Evolutionary conservation across 148 eudicot species (phyloP).

Genomic region (Camellia lanceoleosa): DNA sequence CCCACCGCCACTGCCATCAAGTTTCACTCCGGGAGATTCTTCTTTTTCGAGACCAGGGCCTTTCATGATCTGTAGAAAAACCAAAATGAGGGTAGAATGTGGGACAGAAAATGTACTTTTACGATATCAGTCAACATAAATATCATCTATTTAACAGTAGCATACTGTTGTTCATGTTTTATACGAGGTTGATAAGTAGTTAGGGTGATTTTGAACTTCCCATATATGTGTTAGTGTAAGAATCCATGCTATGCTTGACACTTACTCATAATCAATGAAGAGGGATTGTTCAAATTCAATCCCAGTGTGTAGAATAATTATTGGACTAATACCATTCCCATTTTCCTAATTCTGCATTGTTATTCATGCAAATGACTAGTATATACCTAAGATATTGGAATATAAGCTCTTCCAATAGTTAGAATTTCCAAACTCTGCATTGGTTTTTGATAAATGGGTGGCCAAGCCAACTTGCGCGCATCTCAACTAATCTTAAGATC

Average conservation of each 20-base stretch:
- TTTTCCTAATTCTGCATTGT: not conserved
- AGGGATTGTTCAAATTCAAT: not conserved
- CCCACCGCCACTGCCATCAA: too few species aligned
- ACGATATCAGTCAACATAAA: not conserved
- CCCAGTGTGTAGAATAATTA: not conserved
- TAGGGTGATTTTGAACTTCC: not conserved
- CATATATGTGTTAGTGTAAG: not conserved
- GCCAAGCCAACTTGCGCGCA: too few species aligned
- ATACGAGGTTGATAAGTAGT: not conserved
- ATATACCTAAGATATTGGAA: not conserved
- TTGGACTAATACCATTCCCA: not conserved
- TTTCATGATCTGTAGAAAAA: conserved; percentile 62
- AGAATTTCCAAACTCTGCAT: not conserved
- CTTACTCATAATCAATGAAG: not conserved
- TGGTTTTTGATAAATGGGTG: too few species aligned
- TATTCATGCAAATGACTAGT: too few species aligned
- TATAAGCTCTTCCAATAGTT: not conserved
- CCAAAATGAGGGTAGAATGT: not conserved
- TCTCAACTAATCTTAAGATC: too few species aligned
- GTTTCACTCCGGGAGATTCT: conserved; percentile 46
- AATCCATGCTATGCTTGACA: not conserved
- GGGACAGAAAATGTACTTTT: not conserved
- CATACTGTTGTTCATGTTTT: not conserved
- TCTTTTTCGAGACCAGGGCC: conserved; percentile 74
- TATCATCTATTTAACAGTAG: too few species aligned